Evolutionary conservation across 2,329 filamentous ascomycete genomes (phyloP).

Genomic region (Sclerotinia sclerotiorum): DNA sequence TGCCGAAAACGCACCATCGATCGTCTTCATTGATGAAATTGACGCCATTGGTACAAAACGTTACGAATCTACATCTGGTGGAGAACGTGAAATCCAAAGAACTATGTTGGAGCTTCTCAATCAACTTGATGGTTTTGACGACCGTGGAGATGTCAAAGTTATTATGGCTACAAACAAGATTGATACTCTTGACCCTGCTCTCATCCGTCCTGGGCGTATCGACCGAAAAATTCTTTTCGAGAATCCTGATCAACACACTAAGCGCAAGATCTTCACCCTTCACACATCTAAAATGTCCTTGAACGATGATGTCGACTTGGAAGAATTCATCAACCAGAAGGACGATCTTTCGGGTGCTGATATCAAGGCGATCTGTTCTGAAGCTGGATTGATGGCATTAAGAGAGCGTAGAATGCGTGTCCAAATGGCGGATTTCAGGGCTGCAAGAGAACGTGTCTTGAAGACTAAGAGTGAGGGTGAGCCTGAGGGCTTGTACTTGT

Average conservation of each 20-base stretch:
- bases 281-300: slow-evolving; percentile 99
- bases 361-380: slow-evolving; percentile 98
- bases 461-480: slow-evolving; percentile 99
- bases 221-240: slow-evolving; percentile 90
- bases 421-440: slow-evolving; percentile 96
- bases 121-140: slow-evolving; percentile 97
- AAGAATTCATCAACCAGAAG: slow-evolving; percentile 98
- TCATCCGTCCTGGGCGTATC: slow-evolving; percentile 96
- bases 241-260: slow-evolving; percentile 77
- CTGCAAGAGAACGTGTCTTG: slow-evolving; percentile 88
- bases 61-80: slow-evolving; percentile 95
- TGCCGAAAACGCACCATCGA: slow-evolving; percentile 92
- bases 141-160: slow-evolving; percentile 97
- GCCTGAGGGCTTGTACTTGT: slow-evolving; percentile 98
- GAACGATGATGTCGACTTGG: slow-evolving; percentile 93
- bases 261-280: slow-evolving; percentile 96
- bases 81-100: slow-evolving; percentile 94
- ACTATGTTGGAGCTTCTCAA: slow-evolving; percentile 99
- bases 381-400: slow-evolving; percentile 90
- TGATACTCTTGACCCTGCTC: slow-evolving; percentile 89
- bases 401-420: slow-evolving; percentile 96
- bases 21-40: slow-evolving; percentile 99
- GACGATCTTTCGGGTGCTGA: slow-evolving; percentile 96
- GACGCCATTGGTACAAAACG: slow-evolving; percentile 98
- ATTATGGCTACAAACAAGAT: slow-evolving; percentile 99